These are phyloP conservation scores for Verticillium alfalfae DNA, from an alignment of 2,329 filamentous ascomycete genomes.

Conservation along the genomic window DNA sequence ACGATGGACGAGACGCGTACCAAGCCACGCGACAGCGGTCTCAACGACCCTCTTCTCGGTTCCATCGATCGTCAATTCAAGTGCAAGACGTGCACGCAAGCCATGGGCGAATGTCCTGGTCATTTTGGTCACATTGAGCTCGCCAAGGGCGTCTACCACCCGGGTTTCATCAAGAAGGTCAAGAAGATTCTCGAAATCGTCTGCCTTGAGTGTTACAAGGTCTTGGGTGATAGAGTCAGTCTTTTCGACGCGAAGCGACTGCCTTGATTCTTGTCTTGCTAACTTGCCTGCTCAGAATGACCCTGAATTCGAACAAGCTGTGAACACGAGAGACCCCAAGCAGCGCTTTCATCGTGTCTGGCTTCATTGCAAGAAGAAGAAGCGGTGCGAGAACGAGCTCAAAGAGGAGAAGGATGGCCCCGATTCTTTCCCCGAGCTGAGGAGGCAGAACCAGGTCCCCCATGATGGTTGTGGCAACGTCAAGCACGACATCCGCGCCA, in stretches of 20 bases:
- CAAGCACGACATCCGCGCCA: slow-evolving; percentile 82
- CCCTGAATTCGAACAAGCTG: slow-evolving; percentile 74
- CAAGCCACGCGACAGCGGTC: slow-evolving; percentile 81
- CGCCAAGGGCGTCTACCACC: slow-evolving; percentile 90
- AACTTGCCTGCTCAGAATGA: slow-evolving; percentile 66
- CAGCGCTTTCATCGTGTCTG: slow-evolving; percentile 89
- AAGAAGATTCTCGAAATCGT: slow-evolving; percentile 99
- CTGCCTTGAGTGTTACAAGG: slow-evolving; percentile 98
- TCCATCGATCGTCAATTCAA: slow-evolving; percentile 94
- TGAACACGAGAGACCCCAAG: slow-evolving; percentile 86
- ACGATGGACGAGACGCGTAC: slow-evolving; percentile 97
- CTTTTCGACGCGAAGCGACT: slow-evolving; percentile 48
- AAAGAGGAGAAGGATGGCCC: slow-evolving; percentile 58
- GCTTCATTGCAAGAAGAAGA: slow-evolving; percentile 85
- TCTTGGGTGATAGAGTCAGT: slow-evolving; percentile 97
- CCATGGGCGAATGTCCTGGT: slow-evolving; percentile 91
- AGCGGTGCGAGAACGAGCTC: slow-evolving; percentile 76
- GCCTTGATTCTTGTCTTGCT: slow-evolving; percentile 50
- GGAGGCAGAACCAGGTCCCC: slow-evolving; percentile 49
- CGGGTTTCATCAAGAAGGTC: slow-evolving; percentile 96
- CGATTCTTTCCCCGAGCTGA: slow-evolving; percentile 50
- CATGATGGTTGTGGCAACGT: slow-evolving; percentile 93
- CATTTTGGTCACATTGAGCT: slow-evolving; percentile 99
- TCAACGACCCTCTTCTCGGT: slow-evolving; percentile 93
- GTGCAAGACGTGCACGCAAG: slow-evolving; percentile 93